A percentile compares a stretch with the other conserved stretches of the same genome.
Conservation (phyloP, 768 basidiomycete genomes). For the Steccherinum ochraceum region DNA sequence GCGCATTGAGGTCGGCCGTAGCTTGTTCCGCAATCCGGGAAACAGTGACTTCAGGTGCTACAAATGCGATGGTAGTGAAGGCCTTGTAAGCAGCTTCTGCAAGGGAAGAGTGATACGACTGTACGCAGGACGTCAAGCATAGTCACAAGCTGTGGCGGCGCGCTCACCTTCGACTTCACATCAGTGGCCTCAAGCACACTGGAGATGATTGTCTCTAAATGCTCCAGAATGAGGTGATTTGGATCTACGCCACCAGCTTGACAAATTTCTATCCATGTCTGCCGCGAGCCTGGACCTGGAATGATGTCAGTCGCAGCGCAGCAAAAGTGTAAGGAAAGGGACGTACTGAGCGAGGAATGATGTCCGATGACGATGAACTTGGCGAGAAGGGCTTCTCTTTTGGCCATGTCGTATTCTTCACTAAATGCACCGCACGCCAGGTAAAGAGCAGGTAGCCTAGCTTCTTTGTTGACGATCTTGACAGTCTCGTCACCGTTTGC, state of each 20-base stretch:
- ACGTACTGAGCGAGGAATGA: constrained; percentile 55
- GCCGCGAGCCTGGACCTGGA: constrained; percentile 44
- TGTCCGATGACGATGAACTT: constrained; percentile 66
- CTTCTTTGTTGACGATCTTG: constrained; percentile 40
- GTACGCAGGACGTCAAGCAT: no score
- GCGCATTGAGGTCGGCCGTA: constrained; percentile 54
- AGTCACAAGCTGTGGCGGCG: no score
- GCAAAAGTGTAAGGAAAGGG: constrained; percentile 1
- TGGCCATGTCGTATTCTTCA: constrained; percentile 32
- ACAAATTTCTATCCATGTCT: constrained; percentile 76
- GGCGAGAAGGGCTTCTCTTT: constrained; percentile 42
- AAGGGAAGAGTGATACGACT: constrained; percentile 25
- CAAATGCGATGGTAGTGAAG: constrained; percentile 71
- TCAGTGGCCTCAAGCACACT: constrained; percentile 42
- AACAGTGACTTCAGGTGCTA: constrained; percentile 64
- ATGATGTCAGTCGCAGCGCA: background rate
- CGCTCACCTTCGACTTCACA: constrained; percentile 42
- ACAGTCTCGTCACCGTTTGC: constrained; percentile 33
- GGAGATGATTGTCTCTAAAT: constrained; percentile 43
- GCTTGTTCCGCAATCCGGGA: constrained; percentile 68
- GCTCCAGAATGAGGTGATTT: constrained; percentile 43
- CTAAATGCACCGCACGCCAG: constrained; percentile 43
- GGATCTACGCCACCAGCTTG: constrained; percentile 69
- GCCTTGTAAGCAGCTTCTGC: constrained; percentile 69
- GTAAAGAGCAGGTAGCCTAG: constrained; percentile 47